Percentiles rank a stretch among this genome's conserved stretches.
phyloP scores from a whole-genome alignment of 306 rosid species.

The Vachellia pachyceras region DNA sequence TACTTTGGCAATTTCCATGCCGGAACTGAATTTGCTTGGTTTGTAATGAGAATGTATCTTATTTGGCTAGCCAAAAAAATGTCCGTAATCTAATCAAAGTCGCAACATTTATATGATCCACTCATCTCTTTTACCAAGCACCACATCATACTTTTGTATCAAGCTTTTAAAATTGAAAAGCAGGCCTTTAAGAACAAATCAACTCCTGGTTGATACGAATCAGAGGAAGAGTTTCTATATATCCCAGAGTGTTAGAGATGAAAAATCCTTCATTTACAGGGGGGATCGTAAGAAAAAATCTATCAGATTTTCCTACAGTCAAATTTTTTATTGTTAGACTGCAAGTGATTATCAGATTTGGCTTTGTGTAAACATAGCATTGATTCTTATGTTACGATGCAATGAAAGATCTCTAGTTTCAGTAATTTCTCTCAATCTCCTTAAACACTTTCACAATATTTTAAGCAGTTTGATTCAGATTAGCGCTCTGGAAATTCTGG shows the following conservation, averaged over 20 bases:
- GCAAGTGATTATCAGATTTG: not conserved
- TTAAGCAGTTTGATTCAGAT: not conserved
- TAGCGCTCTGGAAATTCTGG: not conserved
- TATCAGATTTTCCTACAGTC: not conserved
- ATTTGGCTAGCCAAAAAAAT: not conserved
- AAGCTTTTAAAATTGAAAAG: not conserved
- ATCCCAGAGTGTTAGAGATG: not conserved
- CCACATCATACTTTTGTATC: not conserved
- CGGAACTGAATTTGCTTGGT: not conserved
- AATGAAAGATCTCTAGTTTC: not conserved
- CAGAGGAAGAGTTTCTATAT: not conserved
- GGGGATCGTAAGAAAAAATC: not conserved
- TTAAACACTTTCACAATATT: not conserved
- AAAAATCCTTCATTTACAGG: not conserved
- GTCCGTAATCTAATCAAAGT: not conserved
- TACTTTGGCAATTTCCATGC: too few species aligned
- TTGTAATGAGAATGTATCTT: not conserved
- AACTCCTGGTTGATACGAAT: not conserved
- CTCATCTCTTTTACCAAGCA: not conserved
- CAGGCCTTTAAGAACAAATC: not conserved
- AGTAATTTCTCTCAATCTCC: not conserved
- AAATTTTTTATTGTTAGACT: not conserved
- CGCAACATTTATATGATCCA: not conserved
- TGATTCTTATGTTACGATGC: not conserved
- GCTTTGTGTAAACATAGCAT: not conserved